Conservation (phyloP, 2,329 filamentous ascomycete species). For the Aspergillus sp. region DNA sequence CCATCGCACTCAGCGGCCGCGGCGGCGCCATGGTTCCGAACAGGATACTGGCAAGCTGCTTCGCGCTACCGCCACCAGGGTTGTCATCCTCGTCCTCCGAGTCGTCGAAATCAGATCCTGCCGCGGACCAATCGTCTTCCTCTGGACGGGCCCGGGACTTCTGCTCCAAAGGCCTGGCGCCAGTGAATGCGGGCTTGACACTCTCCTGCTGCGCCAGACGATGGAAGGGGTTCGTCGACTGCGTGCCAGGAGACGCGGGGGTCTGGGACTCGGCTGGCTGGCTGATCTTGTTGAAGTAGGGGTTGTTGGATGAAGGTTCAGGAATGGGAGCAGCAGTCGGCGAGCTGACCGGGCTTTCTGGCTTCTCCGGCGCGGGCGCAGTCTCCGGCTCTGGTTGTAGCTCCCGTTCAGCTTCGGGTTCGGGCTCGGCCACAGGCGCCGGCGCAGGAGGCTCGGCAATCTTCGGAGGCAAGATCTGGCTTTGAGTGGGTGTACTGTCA, state of each 20-base stretch:
- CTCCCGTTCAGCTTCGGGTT: constrained; percentile 33
- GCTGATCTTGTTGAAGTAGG: constrained; percentile 84
- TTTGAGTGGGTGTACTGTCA: constrained; percentile 51
- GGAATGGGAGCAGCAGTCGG: constrained; percentile 46
- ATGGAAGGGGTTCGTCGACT: constrained; percentile 94
- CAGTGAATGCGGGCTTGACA: constrained; percentile 44
- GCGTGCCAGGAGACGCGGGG: constrained; percentile 40
- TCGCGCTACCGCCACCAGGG: constrained; percentile 72
- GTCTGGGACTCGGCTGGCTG: constrained; percentile 53
- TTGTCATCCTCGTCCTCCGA: constrained; percentile 67
- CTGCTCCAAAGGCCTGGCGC: constrained; percentile 40
- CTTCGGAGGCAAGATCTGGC: constrained; percentile 43
- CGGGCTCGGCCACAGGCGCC: constrained; percentile 21
- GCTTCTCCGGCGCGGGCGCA: constrained; percentile 41
- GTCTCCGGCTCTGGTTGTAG: constrained; percentile 11
- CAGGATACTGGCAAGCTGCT: constrained; percentile 85
- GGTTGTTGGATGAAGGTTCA: constrained; percentile 80
- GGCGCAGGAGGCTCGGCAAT: constrained; percentile 15
- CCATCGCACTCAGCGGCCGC: constrained; percentile 74
- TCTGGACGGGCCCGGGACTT: constrained; percentile 51
- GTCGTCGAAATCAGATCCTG: constrained; percentile 68
- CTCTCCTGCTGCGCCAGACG: constrained; percentile 60
- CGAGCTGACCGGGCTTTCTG: constrained; percentile 43
- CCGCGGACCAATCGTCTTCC: constrained; percentile 67
- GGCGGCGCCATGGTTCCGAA: constrained; percentile 97